Percentiles rank a stretch among this genome's conserved stretches.
Conservation (phyloP, 495 filamentous ascomycete species). For the Pyrenopolyporus hunteri region DNA sequence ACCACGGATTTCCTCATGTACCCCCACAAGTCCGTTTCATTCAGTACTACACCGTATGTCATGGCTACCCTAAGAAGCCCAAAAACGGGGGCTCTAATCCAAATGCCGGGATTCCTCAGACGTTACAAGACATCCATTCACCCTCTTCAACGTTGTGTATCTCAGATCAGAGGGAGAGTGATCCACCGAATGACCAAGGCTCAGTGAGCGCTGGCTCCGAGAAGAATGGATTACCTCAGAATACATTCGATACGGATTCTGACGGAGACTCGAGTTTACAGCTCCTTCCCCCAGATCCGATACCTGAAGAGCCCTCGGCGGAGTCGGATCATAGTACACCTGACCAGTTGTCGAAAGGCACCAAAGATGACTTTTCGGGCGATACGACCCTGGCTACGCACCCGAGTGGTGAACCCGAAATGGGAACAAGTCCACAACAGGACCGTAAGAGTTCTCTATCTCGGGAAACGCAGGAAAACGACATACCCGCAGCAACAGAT, state of each 20-base stretch:
- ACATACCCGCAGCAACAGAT: slow-evolving; percentile 8
- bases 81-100: slow-evolving; percentile 40
- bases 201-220: background rate
- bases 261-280: slow-evolving; percentile 24
- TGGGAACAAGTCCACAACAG: background rate
- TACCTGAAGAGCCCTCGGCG: slow-evolving; percentile 27
- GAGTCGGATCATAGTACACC: background rate
- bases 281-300: slow-evolving; percentile 37
- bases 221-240: slow-evolving; percentile 1
- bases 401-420: background rate
- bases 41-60: slow-evolving; percentile 90
- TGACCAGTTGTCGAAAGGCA: background rate
- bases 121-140: slow-evolving; percentile 6
- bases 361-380: background rate
- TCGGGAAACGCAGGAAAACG: slow-evolving; percentile 5
- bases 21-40: slow-evolving; percentile 70
- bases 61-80: slow-evolving; percentile 63
- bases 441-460: background rate
- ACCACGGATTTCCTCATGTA: slow-evolving; percentile 26
- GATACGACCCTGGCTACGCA: background rate
- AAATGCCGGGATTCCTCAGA: slow-evolving; percentile 7
- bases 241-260: slow-evolving; percentile 8
- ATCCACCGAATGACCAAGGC: slow-evolving; percentile 15
- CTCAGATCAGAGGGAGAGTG: slow-evolving; percentile 52
- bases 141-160: slow-evolving; percentile 45